These are phyloP conservation scores for Saccharomyces uvarum DNA, from an alignment of 1,139 yeast genomes.

Conservation along the genomic window DNA sequence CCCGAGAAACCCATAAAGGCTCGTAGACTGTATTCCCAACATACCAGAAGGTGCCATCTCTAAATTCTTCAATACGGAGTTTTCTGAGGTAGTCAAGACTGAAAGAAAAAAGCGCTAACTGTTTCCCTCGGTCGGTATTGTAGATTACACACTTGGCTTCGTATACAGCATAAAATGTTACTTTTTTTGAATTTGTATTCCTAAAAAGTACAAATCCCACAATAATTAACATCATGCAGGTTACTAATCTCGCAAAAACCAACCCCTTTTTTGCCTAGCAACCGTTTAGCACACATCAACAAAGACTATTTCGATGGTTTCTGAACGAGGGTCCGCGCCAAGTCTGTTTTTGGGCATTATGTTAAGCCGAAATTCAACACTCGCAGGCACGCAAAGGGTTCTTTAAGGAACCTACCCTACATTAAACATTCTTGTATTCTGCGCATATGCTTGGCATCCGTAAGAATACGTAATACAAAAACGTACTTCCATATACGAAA, in stretches of 20 bases:
- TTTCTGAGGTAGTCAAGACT: background rate
- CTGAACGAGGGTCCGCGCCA: constrained; percentile 1
- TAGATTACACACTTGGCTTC: background rate
- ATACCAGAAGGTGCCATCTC: background rate
- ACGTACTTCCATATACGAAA: background rate
- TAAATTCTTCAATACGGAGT: background rate
- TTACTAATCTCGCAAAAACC: background rate
- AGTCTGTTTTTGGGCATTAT: background rate
- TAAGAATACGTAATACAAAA: background rate
- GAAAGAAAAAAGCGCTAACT: background rate
- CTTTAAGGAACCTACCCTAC: background rate
- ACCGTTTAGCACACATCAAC: background rate
- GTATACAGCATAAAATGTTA: background rate
- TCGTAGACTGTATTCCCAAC: background rate
- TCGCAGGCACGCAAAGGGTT: background rate
- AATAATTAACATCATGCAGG: background rate
- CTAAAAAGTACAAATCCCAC: background rate
- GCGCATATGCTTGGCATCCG: background rate
- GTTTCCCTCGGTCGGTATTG: background rate
- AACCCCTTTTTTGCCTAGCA: background rate
- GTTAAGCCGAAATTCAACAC: background rate
- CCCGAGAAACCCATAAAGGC: background rate
- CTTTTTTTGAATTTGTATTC: background rate
- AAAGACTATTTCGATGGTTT: background rate
- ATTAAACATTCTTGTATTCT: background rate